Evolutionary conservation across 208 protist genomes (phyloP), one percentile per base, ranked within the genome.

Genomic region (Acanthamoeba polyphaga): DNA sequence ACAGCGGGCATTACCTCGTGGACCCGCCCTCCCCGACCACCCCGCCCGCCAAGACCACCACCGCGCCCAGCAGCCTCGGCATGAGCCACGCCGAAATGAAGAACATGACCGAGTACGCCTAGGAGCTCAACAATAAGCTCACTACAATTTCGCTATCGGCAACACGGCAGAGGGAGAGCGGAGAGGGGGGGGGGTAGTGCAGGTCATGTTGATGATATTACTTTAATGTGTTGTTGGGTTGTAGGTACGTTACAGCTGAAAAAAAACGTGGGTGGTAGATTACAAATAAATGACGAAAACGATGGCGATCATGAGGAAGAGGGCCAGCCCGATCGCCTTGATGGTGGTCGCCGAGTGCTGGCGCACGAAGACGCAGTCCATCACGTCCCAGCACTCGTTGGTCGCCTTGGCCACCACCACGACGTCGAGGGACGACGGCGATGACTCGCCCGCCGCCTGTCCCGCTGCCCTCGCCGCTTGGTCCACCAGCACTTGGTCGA

Each of bases 351-450:
- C 64, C n/a, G n/a, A 32, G 64, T 85, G 76, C 46, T 85, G 49
- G 7, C 29, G 76, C 76, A 43, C 46, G 72, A 80, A 80, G 51
- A 88, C 55, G 82, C 82, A 90, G 82, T 64, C 82, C 27, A 64
- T 1, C 10, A 43, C 6, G 22, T 68, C 82, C 27, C n/a, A 64
- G 58, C 82, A 90, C 82, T 90, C 82, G 82, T 90, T 90, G n/a
- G 82, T 34, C 32, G 82, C 82, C 51, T 90, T 90, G 32, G 82
- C 82, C 82, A 89, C 82, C 49, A 90, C 82, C 17, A 90, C 58
- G 27, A 51, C 24, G 43, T 13, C 17, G 27, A 19, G 19, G 7
- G 55, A 27, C 19, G 55, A 60, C 55, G 10, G 2, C 53, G 53
- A 19, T 10, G 55, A 60, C 55, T 60, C 55, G 55, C 55, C 55